Conservation (phyloP, 2,329 filamentous ascomycete species). For the Lojkania enalia region DNA sequence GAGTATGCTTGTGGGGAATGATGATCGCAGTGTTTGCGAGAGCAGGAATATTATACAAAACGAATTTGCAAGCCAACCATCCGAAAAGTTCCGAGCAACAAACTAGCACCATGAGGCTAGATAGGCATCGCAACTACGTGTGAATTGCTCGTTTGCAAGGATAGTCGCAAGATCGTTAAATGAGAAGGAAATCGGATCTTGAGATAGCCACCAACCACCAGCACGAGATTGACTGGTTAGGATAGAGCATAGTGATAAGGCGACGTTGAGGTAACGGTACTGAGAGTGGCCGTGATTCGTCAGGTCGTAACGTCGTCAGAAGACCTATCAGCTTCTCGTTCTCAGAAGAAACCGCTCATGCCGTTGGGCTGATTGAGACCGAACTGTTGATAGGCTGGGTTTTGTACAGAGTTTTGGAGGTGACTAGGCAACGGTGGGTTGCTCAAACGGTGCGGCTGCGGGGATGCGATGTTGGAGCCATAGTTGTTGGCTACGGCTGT, state of each 20-base stretch:
- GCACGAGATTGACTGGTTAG: constrained; percentile 24
- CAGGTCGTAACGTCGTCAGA: constrained; percentile 54
- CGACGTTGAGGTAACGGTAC: constrained; percentile 19
- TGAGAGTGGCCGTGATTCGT: constrained; percentile 51
- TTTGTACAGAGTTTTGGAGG: constrained; percentile 42
- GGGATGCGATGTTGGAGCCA: constrained; percentile 41
- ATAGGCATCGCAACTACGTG: not conserved
- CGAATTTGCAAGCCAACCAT: constrained; percentile 24
- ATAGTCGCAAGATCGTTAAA: constrained; percentile 29
- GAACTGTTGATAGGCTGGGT: constrained; percentile 48
- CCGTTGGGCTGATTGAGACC: constrained; percentile 44
- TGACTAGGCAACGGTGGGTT: constrained; percentile 43
- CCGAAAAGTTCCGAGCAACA: constrained; percentile 20
- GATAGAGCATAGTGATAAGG: constrained; percentile 26
- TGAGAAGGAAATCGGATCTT: constrained; percentile 28
- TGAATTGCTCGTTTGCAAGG: not conserved
- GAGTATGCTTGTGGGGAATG: constrained; percentile 30
- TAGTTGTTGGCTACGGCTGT: constrained; percentile 38
- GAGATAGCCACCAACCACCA: constrained; percentile 25
- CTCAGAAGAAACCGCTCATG: constrained; percentile 52
- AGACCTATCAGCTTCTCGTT: constrained; percentile 14
- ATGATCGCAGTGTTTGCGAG: constrained; percentile 7
- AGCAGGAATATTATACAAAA: constrained; percentile 42
- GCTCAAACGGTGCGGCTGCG: constrained; percentile 43
- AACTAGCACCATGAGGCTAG: constrained; percentile 12